phyloP scores from a whole-genome alignment of 225 moss, liverwort and hornwort genomes.

The Thuidium tamariscinum region DNA sequence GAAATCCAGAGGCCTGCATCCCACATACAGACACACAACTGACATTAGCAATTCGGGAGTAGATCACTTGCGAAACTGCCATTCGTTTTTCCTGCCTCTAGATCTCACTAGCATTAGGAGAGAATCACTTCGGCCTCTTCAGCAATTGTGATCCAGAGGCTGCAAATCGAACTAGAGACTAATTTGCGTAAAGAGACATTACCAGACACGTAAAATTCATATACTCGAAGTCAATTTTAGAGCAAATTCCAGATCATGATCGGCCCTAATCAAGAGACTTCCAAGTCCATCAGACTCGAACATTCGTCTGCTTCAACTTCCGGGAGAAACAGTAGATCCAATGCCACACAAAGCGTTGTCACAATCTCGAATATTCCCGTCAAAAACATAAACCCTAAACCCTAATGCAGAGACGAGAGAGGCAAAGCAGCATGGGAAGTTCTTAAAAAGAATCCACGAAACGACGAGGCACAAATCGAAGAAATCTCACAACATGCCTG shows the following conservation, averaged over 20 bases:
- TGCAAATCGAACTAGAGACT: background rate
- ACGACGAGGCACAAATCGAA: background rate
- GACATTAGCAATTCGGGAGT: background rate
- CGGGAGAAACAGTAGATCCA: background rate
- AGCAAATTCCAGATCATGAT: background rate
- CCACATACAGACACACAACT: background rate
- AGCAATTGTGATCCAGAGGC: background rate
- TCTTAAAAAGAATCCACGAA: background rate
- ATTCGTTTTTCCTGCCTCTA: background rate
- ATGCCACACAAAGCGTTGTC: background rate
- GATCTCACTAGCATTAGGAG: background rate
- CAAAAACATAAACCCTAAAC: background rate
- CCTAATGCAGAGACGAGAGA: background rate
- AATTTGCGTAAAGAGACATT: background rate
- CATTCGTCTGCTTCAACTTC: background rate
- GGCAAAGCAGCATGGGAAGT: background rate
- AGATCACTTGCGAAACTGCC: background rate
- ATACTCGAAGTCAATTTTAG: background rate
- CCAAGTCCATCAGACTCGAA: background rate
- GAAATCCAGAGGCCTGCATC: conserved; percentile 41
- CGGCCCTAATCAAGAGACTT: background rate
- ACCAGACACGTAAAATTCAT: background rate
- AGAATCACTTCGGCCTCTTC: background rate
- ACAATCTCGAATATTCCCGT: background rate
- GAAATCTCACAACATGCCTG: background rate